Conservation (phyloP, 768 basidiomycete genomes). For the Udeniomyces megalosporus region DNA sequence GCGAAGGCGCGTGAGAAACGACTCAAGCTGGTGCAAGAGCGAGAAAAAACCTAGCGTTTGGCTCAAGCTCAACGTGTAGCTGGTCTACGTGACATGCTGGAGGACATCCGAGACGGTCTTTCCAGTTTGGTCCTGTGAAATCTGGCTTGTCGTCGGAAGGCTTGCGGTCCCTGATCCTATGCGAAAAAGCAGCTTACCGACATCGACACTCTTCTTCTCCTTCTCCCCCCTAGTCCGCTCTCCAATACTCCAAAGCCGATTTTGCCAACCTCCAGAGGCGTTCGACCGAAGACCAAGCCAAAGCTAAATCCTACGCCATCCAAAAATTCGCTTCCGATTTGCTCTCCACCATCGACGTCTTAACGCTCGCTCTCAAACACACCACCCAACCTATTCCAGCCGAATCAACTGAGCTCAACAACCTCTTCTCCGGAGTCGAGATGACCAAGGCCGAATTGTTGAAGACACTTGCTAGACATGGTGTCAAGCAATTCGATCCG, state of each 20-base stretch:
- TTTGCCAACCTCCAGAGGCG: constrained; percentile 89
- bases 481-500: constrained; percentile 81
- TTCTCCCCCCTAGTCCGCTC: constrained; percentile 51
- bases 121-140: too few species aligned
- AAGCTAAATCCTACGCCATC: constrained; percentile 86
- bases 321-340: constrained; percentile 59
- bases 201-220: constrained; percentile 10
- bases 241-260: constrained; percentile 86
- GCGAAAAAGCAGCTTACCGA: too few species aligned
- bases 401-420: constrained; percentile 37
- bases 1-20: too few species aligned
- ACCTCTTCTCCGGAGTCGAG: constrained; percentile 66
- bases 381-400: constrained; percentile 36
- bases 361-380: constrained; percentile 54
- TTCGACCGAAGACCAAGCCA: constrained; percentile 63
- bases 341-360: constrained; percentile 78
- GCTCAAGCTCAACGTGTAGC: too few species aligned
- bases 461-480: constrained; percentile 78
- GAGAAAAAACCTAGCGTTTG: too few species aligned
- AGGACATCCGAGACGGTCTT: too few species aligned
- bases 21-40: too few species aligned
- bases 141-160: too few species aligned
- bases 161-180: too few species aligned
- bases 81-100: too few species aligned
- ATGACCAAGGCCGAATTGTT: constrained; percentile 80